These are phyloP conservation scores for Lactarius psammicola DNA, from an alignment of 768 basidiomycete genomes.

Conservation along the genomic window DNA sequence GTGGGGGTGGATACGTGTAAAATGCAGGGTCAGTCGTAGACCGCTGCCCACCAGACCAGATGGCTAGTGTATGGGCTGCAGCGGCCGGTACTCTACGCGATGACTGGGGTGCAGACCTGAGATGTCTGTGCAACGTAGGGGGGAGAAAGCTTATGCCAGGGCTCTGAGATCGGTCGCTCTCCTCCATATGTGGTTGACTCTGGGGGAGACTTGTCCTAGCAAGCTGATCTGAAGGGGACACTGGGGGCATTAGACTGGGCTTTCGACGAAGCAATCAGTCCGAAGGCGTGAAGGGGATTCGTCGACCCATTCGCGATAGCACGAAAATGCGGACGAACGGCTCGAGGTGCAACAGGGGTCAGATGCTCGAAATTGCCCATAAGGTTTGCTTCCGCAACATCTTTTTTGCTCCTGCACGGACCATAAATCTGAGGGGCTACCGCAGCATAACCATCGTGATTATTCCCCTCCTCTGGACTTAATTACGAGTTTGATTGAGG, in stretches of 20 bases:
- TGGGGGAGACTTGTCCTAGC: conserved; percentile 2
- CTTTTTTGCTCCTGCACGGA: conserved; percentile 26
- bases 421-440: conserved; percentile 32
- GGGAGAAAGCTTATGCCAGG: conserved; percentile 50
- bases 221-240: conserved; percentile 4
- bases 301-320: conserved; percentile 23
- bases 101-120: conserved; percentile 32
- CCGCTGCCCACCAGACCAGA: conserved; percentile 21
- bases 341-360: conserved; percentile 25
- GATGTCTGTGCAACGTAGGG: conserved; percentile 49
- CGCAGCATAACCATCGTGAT: conserved; percentile 14
- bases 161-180: conserved; percentile 26
- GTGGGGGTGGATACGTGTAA: conserved; percentile 30
- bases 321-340: conserved; percentile 11
- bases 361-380: conserved; percentile 27
- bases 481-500: conserved; percentile 3
- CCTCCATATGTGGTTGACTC: conserved; percentile 21
- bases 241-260: conserved; percentile 13
- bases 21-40: conserved; percentile 33
- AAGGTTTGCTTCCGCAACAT: conserved; percentile 40
- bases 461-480: neutral
- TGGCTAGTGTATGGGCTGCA: neutral
- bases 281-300: conserved; percentile 14
- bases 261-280: conserved; percentile 24
- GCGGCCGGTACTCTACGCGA: conserved; percentile 12